Conservation (phyloP, 2,329 filamentous ascomycete genomes). For the Phialophora chinensis region DNA sequence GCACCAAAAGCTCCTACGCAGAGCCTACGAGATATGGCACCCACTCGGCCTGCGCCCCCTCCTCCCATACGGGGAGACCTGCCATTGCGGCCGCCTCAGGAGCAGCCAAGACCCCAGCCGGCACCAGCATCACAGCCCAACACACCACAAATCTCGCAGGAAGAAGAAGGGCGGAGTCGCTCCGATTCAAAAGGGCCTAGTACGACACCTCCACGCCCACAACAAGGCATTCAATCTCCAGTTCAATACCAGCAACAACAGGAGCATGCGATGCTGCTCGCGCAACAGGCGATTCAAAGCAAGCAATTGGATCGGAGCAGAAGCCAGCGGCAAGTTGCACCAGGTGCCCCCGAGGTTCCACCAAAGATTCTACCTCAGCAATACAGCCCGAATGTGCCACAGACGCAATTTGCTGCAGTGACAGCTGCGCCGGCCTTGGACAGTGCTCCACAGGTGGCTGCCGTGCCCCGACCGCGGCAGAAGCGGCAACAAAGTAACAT, state of each 20-base stretch:
- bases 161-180: slow-evolving; percentile 70
- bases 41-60: slow-evolving; percentile 49
- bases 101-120: slow-evolving; percentile 22
- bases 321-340: slow-evolving; percentile 70
- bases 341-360: slow-evolving; percentile 58
- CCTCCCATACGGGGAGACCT: slow-evolving; percentile 38
- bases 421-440: slow-evolving; percentile 47
- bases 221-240: slow-evolving; percentile 45
- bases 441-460: slow-evolving; percentile 43
- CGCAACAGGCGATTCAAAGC: slow-evolving; percentile 75
- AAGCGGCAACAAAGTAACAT: slow-evolving; percentile 77
- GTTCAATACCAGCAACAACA: slow-evolving; percentile 71
- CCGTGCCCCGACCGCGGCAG: slow-evolving; percentile 63
- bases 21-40: slow-evolving; percentile 45
- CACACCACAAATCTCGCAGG: slow-evolving; percentile 65
- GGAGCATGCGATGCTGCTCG: slow-evolving; percentile 79
- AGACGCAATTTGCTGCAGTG: slow-evolving; percentile 50
- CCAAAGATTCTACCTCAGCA: slow-evolving; percentile 39
- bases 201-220: slow-evolving; percentile 28
- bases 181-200: slow-evolving; percentile 63
- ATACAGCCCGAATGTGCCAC: slow-evolving; percentile 40
- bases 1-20: slow-evolving; percentile 81
- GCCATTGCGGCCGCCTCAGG: slow-evolving; percentile 26
- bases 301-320: slow-evolving; percentile 72
- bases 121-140: slow-evolving; percentile 56